These are phyloP conservation scores for Aeschynomene evenia DNA, from an alignment of 306 rosid species.

Conservation along the genomic window DNA sequence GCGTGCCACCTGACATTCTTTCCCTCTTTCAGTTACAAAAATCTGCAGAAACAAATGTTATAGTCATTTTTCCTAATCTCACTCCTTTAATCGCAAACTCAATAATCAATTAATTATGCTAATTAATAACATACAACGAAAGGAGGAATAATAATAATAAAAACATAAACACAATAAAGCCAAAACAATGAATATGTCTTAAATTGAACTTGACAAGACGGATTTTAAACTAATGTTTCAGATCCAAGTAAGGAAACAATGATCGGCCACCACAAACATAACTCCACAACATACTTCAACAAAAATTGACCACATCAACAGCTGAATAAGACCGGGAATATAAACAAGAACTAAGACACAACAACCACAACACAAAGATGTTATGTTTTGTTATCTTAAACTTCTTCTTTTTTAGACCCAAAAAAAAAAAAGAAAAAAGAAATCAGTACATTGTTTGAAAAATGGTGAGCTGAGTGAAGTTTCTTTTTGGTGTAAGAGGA, in stretches of 20 bases:
- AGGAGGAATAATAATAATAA: too few relatives aligned
- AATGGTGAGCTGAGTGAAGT: constrained; percentile 22
- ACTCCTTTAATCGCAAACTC: constrained; percentile 2
- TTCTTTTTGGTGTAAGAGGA: not conserved
- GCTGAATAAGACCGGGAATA: not conserved
- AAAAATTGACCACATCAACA: constrained; percentile 12
- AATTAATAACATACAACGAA: constrained; percentile 25
- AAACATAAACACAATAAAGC: not conserved
- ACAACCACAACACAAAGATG: not conserved
- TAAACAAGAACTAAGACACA: constrained; percentile 14
- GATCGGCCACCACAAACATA: constrained; percentile 21
- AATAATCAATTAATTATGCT: constrained; percentile 31
- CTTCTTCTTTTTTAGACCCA: not conserved
- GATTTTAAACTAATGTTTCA: constrained; percentile 22
- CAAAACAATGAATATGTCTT: not conserved
- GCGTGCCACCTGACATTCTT: constrained; percentile 85
- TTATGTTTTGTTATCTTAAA: not conserved
- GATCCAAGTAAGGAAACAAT: constrained; percentile 44
- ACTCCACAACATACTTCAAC: constrained; percentile 12
- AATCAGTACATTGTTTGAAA: constrained; percentile 16
- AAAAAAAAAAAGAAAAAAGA: not conserved
- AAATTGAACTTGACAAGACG: constrained; percentile 15
- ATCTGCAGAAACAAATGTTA: constrained; percentile 36
- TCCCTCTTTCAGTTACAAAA: constrained; percentile 47
- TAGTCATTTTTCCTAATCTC: constrained; percentile 11